These are phyloP conservation scores for Micractinium conductrix DNA, from an alignment of 139 green algal species.

Conservation along the genomic window DNA sequence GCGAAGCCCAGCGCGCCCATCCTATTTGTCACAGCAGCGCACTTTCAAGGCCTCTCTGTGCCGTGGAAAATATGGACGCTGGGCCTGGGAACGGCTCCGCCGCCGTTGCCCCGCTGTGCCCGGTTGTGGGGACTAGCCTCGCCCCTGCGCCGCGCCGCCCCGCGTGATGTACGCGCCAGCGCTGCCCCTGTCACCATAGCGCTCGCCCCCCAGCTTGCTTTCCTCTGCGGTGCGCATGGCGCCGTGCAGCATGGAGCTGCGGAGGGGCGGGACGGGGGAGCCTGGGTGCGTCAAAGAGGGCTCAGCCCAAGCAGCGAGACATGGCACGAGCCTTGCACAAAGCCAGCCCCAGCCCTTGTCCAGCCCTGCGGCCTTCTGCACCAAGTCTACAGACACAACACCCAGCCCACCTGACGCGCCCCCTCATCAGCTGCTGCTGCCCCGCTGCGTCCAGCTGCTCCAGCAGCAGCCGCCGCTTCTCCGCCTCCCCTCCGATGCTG, in stretches of 20 bases:
- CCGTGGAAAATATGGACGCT: no score
- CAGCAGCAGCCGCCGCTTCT: conserved; percentile 39
- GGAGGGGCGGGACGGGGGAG: neutral
- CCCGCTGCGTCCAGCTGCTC: conserved; percentile 39
- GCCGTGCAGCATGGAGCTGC: conserved; percentile 43
- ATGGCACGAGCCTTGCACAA: no score
- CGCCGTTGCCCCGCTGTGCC: no score
- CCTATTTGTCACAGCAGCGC: no score
- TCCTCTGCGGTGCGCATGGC: conserved; percentile 37
- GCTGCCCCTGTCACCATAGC: neutral
- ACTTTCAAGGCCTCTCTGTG: no score
- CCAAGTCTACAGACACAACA: neutral
- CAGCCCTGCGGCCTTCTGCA: neutral
- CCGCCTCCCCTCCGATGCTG: conserved; percentile 29
- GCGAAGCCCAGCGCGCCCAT: no score
- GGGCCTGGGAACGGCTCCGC: no score
- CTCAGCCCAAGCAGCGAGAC: neutral
- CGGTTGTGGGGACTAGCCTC: no score
- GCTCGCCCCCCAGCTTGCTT: conserved; percentile 35
- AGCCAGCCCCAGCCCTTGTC: neutral
- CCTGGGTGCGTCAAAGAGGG: neutral
- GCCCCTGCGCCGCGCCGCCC: neutral
- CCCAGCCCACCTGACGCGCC: conserved; percentile 26
- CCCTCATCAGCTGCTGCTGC: conserved; percentile 42
- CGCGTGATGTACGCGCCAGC: conserved; percentile 34